These are phyloP conservation scores for Nicotiana otophora DNA, from an alignment of 257 asterid species.

Conservation along the genomic window DNA sequence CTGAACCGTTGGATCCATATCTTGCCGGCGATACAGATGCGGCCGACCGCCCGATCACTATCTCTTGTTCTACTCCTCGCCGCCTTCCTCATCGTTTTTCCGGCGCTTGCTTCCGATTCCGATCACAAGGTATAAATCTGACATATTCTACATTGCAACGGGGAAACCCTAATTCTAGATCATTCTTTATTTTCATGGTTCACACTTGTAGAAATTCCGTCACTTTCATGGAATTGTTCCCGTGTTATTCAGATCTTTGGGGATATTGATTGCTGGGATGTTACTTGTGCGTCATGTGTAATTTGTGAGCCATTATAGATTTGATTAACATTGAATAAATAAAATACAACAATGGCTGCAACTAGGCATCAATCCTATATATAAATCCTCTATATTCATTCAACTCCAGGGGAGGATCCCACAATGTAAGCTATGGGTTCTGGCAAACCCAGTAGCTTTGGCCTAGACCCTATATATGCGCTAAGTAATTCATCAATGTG, in stretches of 20 bases:
- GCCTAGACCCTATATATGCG: too few species aligned
- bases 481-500: too few species aligned
- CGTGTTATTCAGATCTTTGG: background rate
- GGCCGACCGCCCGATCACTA: background rate
- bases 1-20: background rate
- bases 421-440: too few species aligned
- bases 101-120: conserved; percentile 16
- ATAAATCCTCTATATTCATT: too few species aligned
- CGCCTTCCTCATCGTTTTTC: background rate
- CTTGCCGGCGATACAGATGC: conserved; percentile 6
- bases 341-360: too few species aligned
- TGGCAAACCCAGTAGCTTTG: too few species aligned
- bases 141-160: background rate
- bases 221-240: background rate
- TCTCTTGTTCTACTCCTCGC: background rate
- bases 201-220: background rate
- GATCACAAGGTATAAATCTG: conserved; percentile 16
- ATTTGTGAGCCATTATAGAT: background rate
- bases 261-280: background rate
- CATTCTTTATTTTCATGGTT: background rate
- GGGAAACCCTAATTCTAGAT: background rate
- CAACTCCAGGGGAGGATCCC: too few species aligned
- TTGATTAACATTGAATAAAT: too few species aligned
- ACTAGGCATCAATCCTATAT: background rate
- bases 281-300: too few species aligned